Evolutionary conservation across 2,329 filamentous ascomycete genomes (phyloP).

Genomic region (Pseudocercospora fijiensis): DNA sequence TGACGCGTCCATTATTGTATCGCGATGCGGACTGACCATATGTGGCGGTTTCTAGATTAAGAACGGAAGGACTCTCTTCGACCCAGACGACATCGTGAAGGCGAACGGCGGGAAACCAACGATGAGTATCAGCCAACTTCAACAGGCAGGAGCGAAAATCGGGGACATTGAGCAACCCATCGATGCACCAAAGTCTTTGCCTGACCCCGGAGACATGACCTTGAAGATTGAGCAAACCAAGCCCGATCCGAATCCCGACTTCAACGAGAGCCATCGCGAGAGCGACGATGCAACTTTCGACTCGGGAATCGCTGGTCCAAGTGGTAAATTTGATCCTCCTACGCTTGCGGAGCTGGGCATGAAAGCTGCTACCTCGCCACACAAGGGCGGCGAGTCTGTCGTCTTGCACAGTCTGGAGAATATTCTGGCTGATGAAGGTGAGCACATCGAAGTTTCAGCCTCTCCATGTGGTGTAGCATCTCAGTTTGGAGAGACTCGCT

Average conservation of each 20-base stretch:
- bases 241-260: conserved; percentile 55
- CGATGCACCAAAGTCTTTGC: conserved; percentile 58
- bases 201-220: conserved; percentile 63
- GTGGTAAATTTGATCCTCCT: conserved; percentile 67
- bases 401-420: conserved; percentile 60
- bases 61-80: conserved; percentile 69
- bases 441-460: too few relatives aligned
- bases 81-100: conserved; percentile 67
- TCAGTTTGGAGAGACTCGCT: too few relatives aligned
- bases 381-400: conserved; percentile 68
- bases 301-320: conserved; percentile 61
- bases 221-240: conserved; percentile 57
- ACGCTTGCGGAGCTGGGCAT: conserved; percentile 71
- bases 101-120: conserved; percentile 68
- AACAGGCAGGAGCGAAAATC: conserved; percentile 60
- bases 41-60: conserved; percentile 38
- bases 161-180: conserved; percentile 63
- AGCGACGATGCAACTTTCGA: conserved; percentile 59
- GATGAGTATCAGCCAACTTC: conserved; percentile 70
- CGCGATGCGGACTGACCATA: background rate
- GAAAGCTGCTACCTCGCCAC: conserved; percentile 62
- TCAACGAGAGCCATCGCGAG: conserved; percentile 59
- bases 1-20: background rate
- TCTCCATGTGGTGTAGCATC: too few relatives aligned
- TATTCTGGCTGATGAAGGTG: conserved; percentile 61